Base-by-base conservation (phyloP, 2,329 filamentous ascomycete species). In the Phialemoniopsis sp. region DNA sequence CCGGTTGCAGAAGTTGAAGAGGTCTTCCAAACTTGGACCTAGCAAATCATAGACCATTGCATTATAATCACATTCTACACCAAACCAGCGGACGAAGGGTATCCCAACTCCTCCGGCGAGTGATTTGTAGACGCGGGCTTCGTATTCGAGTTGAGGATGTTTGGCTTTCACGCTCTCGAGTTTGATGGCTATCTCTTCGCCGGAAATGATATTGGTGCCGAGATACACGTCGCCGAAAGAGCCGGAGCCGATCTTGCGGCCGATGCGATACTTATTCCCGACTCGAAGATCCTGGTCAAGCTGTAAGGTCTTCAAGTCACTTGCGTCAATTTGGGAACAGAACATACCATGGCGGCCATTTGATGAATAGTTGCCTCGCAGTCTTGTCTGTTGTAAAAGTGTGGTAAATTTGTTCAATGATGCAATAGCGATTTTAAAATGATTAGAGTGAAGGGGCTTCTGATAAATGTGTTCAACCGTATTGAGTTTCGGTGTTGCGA, bases 1-100 rank as follows among this genome's bases (percentile, higher is more conserved):
- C 67, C 93, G 87, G 82, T 97, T 97, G 82, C 93, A 98, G 68
- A 97, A 97, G 80, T 98, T 97, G 87, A 98, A 98, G 29, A 98
- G 79, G 62, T 98, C 93, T 70, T 98, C 93, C 67, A 98, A 72
- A 58, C 86, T 93, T 51, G 93, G 93, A 30, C 93, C 93, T 42
- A 98, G 86, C 18, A 98, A 83, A 60, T 98, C 93, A 50, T 97
- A 82, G 38, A 98, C 93, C 93, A 98, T 97, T 64, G 93, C 93
- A 70, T 98, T 97, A 82, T 98, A 97, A 73, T 97, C 93, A 68
- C 91, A 97, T 71, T 98, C 93, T 45, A 91, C 97, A 53, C 93
- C 93, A 67, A 97, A 98, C 93, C 93, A 98, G 69, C 91, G 89
- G 60, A 98, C 93, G 59, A 97, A 97, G 35, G 93, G 93, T 50